Evolutionary conservation across 352 stramenopile genomes (phyloP).

Genomic region (Pythium dissotocum): DNA sequence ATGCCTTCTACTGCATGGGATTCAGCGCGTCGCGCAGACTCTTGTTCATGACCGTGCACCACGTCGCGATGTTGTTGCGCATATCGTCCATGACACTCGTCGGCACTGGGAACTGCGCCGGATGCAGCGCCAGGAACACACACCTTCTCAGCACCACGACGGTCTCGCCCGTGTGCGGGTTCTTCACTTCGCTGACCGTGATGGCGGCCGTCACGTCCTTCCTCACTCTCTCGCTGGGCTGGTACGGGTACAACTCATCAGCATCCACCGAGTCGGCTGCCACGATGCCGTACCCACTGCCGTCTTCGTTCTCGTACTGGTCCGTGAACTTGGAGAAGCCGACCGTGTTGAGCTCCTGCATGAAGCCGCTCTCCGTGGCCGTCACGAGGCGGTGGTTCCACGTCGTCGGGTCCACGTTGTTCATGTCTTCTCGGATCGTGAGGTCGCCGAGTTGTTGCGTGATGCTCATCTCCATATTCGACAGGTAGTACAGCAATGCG

Average conservation of each 20-base stretch:
- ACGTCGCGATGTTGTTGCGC: slow-evolving; percentile 2
- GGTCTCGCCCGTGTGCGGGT: background rate
- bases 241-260: slow-evolving; percentile 49
- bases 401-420: slow-evolving; percentile 31
- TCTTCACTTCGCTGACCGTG: slow-evolving; percentile 7
- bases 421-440: slow-evolving; percentile 49
- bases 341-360: slow-evolving; percentile 24
- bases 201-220: slow-evolving; percentile 33
- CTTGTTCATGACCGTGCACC: slow-evolving; percentile 7
- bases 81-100: background rate
- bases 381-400: slow-evolving; percentile 49
- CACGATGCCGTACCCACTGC: slow-evolving; percentile 27
- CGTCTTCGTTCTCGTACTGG: slow-evolving; percentile 2
- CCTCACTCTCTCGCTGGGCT: slow-evolving; percentile 25
- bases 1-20: background rate
- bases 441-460: slow-evolving; percentile 43
- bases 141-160: slow-evolving; percentile 10
- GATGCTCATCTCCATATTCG: slow-evolving; percentile 58
- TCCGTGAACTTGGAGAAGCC: slow-evolving; percentile 34
- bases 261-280: slow-evolving; percentile 38
- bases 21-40: background rate
- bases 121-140: slow-evolving; percentile 5
- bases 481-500: slow-evolving; percentile 40
- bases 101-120: background rate
- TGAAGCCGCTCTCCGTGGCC: slow-evolving; percentile 21